Percentiles rank a stretch among this genome's conserved stretches.
phyloP scores from a whole-genome alignment of 2,329 filamentous ascomycete genomes.

The Phoma sp. region DNA sequence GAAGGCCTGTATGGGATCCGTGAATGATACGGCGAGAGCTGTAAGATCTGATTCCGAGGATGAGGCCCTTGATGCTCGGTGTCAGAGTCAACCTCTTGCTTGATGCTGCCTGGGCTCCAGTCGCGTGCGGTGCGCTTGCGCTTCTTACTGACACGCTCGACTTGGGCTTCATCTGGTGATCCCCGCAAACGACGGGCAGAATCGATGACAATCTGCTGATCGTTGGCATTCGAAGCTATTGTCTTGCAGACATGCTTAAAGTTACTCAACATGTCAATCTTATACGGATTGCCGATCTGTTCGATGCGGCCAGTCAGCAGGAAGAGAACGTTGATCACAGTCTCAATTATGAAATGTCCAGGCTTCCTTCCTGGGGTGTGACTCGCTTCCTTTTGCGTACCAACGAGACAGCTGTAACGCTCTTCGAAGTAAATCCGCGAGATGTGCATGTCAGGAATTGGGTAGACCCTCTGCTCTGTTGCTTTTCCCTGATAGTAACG shows the following conservation, averaged over 20 bases:
- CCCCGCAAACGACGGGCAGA: not conserved
- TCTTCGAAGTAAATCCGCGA: not conserved
- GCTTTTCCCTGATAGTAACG: conserved; percentile 6
- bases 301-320: not conserved
- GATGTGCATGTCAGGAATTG: not conserved
- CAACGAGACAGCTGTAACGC: not conserved
- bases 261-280: conserved; percentile 1
- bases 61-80: not conserved
- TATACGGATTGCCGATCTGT: not conserved
- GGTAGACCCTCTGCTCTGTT: not conserved
- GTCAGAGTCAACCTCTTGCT: not conserved
- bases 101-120: too few species aligned
- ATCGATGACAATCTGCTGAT: not conserved
- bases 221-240: not conserved
- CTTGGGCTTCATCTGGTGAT: too few species aligned
- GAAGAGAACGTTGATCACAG: conserved; percentile 12
- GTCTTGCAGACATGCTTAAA: conserved; percentile 1
- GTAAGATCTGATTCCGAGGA: not conserved
- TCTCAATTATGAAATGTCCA: conserved; percentile 3
- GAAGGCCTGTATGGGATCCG: not conserved
- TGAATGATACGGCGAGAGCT: not conserved
- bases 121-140: too few species aligned
- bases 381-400: not conserved
- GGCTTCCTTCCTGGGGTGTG: not conserved
- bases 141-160: too few species aligned